A percentile compares a stretch with the other conserved stretches of the same genome.
phyloP scores from a whole-genome alignment of 345 rosid genomes.

The Pugionium cornutum region DNA sequence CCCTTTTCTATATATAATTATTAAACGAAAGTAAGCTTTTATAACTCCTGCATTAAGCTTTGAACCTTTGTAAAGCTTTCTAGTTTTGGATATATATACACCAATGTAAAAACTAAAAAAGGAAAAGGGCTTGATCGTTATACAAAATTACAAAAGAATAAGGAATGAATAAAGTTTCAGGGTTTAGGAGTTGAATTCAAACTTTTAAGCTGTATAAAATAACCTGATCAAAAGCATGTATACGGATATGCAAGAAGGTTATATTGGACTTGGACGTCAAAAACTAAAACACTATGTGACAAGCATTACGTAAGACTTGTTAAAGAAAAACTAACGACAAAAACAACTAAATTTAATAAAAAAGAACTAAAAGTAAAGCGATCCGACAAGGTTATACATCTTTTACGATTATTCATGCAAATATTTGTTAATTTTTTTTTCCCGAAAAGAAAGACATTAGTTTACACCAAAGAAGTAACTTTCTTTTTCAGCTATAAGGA shows the following conservation, averaged over 20 bases:
- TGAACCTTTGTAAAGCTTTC: background rate
- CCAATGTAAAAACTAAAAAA: background rate
- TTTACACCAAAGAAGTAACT: slow-evolving; percentile 38
- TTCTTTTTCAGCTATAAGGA: slow-evolving; percentile 34
- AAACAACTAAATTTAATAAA: background rate
- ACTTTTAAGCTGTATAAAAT: background rate
- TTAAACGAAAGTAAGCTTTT: background rate
- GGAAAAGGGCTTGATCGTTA: background rate
- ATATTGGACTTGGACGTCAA: slow-evolving; percentile 11
- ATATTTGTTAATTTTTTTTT: slow-evolving; percentile 14
- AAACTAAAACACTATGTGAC: slow-evolving; percentile 7
- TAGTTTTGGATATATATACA: background rate
- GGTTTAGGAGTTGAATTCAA: background rate
- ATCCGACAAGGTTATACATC: slow-evolving; percentile 37
- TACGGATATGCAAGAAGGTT: background rate
- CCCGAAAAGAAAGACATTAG: slow-evolving; percentile 19
- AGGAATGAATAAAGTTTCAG: slow-evolving; percentile 6
- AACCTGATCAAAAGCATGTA: slow-evolving; percentile 8
- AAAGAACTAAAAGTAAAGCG: background rate
- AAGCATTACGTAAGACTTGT: slow-evolving; percentile 31
- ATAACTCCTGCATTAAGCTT: background rate
- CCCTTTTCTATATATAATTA: no score
- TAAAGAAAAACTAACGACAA: background rate
- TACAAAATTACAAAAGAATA: background rate
- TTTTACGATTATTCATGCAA: slow-evolving; percentile 40